These are phyloP conservation scores for Daldinia sp. DNA, from an alignment of 2,329 filamentous ascomycete species.

Conservation along the genomic window DNA sequence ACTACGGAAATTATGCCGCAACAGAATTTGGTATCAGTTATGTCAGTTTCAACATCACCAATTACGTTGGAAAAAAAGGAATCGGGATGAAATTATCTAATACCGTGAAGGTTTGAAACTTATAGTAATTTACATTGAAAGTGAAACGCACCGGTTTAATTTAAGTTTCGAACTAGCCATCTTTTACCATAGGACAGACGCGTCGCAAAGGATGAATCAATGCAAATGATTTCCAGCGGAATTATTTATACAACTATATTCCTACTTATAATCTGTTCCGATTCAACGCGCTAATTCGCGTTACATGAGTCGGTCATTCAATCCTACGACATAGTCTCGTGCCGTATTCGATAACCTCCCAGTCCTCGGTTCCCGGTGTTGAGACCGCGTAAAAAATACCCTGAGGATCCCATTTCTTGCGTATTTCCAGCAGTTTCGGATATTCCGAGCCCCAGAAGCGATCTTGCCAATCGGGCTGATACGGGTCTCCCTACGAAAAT, in stretches of 20 bases:
- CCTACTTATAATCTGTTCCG: neutral
- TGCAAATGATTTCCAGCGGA: neutral
- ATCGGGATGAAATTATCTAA: neutral
- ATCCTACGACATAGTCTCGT: conserved; percentile 45
- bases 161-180: neutral
- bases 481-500: conserved; percentile 50
- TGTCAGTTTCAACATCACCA: neutral
- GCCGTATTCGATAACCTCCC: conserved; percentile 50
- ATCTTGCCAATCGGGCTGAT: conserved; percentile 49
- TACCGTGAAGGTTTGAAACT: neutral
- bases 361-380: conserved; percentile 48
- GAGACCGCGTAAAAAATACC: conserved; percentile 48
- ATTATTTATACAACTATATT: neutral
- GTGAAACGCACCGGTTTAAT: neutral
- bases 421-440: conserved; percentile 42
- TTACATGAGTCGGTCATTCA: neutral
- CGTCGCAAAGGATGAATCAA: neutral
- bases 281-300: too few species aligned
- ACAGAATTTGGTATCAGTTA: neutral
- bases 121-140: neutral
- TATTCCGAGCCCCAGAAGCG: conserved; percentile 51
- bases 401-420: conserved; percentile 50
- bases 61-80: neutral
- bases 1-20: neutral
- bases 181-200: neutral